Evolutionary conservation across 2,329 filamentous ascomycete genomes (phyloP).

Genomic region (Cercospora sp.): DNA sequence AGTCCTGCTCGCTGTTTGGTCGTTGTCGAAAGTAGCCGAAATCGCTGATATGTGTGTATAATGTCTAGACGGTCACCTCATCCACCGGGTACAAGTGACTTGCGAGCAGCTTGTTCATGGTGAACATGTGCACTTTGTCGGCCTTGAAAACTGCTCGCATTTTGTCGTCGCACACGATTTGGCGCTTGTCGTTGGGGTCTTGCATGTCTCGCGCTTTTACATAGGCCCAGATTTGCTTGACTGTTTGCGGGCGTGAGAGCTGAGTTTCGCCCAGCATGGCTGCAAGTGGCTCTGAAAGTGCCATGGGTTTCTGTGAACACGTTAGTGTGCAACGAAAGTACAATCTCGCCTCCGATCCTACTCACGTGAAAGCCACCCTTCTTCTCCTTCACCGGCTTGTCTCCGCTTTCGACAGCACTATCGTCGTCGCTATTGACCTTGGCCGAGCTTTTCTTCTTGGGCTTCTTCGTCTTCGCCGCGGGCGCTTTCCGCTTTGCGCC

Average conservation of each 20-base stretch:
- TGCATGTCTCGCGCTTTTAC: conserved; percentile 88
- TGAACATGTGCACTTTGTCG: conserved; percentile 94
- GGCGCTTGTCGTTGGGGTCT: conserved; percentile 85
- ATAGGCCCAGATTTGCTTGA: conserved; percentile 95
- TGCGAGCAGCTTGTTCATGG: conserved; percentile 95
- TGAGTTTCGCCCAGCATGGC: conserved; percentile 70
- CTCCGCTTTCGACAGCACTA: conserved; percentile 62
- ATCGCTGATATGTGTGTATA: not conserved
- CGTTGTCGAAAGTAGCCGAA: conserved; percentile 1
- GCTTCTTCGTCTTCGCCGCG: conserved; percentile 64
- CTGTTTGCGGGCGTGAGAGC: conserved; percentile 90
- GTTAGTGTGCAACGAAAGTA: conserved; percentile 11
- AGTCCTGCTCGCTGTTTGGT: not conserved
- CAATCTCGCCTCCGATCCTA: conserved; percentile 12
- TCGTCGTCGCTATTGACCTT: conserved; percentile 78
- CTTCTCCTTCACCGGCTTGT: conserved; percentile 61
- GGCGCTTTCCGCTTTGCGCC: conserved; percentile 56
- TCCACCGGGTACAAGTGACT: conserved; percentile 85
- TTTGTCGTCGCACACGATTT: conserved; percentile 88
- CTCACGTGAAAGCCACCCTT: conserved; percentile 87
- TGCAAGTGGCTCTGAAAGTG: conserved; percentile 68
- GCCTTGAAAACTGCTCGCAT: conserved; percentile 92
- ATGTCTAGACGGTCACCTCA: conserved; percentile 46
- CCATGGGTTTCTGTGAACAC: conserved; percentile 64
- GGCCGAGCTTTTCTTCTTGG: conserved; percentile 65